Percentiles rank a stretch among this genome's conserved stretches.
Evolutionary conservation across 2,329 filamentous ascomycete species (phyloP).

Genomic region (Verticillium alfalfae): DNA sequence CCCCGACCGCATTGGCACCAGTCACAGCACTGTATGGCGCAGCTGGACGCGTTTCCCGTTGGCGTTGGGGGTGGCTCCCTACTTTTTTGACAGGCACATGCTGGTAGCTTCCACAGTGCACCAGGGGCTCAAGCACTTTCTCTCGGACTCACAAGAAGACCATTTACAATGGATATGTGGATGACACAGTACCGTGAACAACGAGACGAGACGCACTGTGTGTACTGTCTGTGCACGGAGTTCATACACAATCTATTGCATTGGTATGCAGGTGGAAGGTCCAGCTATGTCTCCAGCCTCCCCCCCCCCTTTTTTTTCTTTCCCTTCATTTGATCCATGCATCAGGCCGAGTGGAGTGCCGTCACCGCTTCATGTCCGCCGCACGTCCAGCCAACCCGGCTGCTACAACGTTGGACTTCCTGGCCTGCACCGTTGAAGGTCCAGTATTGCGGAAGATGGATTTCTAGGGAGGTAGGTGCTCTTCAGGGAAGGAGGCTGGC

Average conservation of each 20-base stretch:
- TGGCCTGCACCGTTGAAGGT: neutral
- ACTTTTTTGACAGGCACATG: neutral
- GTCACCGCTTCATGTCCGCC: neutral
- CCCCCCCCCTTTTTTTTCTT: neutral
- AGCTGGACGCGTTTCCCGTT: neutral
- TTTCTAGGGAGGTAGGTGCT: no score
- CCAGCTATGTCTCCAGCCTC: neutral
- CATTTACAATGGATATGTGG: neutral
- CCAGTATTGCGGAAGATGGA: no score
- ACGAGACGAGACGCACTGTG: neutral
- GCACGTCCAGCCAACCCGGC: neutral
- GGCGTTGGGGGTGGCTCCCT: neutral
- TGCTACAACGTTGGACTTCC: neutral
- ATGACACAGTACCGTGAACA: neutral
- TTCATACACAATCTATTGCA: neutral
- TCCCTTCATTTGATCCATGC: neutral
- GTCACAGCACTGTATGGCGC: neutral
- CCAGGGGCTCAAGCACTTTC: neutral
- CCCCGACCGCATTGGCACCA: neutral
- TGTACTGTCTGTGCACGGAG: neutral
- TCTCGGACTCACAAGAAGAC: neutral
- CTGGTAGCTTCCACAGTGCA: neutral
- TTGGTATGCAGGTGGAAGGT: neutral
- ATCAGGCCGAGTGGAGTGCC: neutral
- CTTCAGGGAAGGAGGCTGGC: no score